Base-by-base conservation (phyloP, 148 eudicot species). In the Rhododendron williamsianum region DNA sequence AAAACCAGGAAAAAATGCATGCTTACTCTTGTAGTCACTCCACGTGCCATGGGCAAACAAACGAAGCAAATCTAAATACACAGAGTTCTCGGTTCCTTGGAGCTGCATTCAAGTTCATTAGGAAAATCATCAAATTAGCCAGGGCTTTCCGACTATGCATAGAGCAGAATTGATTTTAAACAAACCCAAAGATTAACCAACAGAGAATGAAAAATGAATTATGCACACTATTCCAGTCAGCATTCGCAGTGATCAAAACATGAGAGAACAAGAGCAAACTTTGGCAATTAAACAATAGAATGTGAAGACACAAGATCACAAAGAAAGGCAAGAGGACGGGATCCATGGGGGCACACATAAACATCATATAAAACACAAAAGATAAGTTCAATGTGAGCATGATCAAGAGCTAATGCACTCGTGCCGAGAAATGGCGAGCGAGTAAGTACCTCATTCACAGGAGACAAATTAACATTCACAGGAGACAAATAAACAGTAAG, bases 1-100 rank as follows among this genome's bases (percentile, higher is more conserved):
- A 27, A 69, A 11, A 27, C 35, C 6, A 1, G 16, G 4, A 36
- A 30, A 76, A 30, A 5, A 13, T 33, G 41, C 76, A 83, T 81
- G 48, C 96, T 90, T 94, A 96, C 99, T 91, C 91, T 96, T 96
- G 87, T 96, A 96, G 84, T 94, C 98, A 84, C 92, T 96, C 99
- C 99, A 96, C 63, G 99, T 95, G 77, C 99, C 98, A 87, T 96
- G 91, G 80, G 99, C 97, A 90, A 94, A 96, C 88, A 96, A 83
- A 35, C 94, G 96, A 83, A 96, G 98, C 90, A 96, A 90, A 91
- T 92, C 96, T 65, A 96, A 91, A 82, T 93, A 93, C 76, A 74
- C 85, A 72, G 95, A 86, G 83, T 91, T 87, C 87, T 94, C 98
- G 8, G 95, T 93, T 85, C 98, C 98, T 83, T 92, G 92, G 86